Base-by-base conservation (phyloP, 106 monocot genomes). In the Dactylorhiza incarnata region DNA sequence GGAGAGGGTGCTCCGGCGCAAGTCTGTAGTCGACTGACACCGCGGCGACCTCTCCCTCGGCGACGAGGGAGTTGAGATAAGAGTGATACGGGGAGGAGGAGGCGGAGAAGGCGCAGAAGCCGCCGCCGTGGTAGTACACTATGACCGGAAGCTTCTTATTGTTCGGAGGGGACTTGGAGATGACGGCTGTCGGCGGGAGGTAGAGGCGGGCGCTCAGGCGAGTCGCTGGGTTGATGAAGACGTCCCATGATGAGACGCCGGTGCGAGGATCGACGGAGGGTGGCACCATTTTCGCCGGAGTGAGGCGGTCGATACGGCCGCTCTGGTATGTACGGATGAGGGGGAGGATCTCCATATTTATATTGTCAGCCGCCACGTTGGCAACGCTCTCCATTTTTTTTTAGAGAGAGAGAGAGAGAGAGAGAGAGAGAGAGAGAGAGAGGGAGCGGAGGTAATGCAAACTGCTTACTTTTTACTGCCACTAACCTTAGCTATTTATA, bases 71-170 rank as follows among this genome's bases (percentile, higher is more conserved):
- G 66, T 81, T 84, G 71, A 83, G 75, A 72, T 86, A 78, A 53
- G 22, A 13, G 78, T 86, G 86, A 48, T 74, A 80, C 3, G 15
- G 15, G 3, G 83, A 14, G 14, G 45, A 53, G 74, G 37, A 20
- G 19, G 80, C 72, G 56, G 55, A 29, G 24, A 49, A 70, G 46
- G 72, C 4, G 75, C 68, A 71, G 80, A 83, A 86, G 63, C 58
- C 86, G 6, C 86, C 86, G 53, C 86, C 86, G 55, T 86, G 86
- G 78, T 52, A 86, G 71, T 86, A 78, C 24, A 86, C 56, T 14
- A 83, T 7, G 66, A 86, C 63, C 15, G 86, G 86, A 3, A 81
- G 78, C 47, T 81, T 86, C 58, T 74, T 77, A 2, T 29, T 29
- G n/a, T n/a, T n/a, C 45, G 23, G 5, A 4, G 7, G 26, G 0